Evolutionary conservation across 768 basidiomycete species (phyloP), one percentile per base, ranked within the genome.

Genomic region (Butyriboletus loyo): DNA sequence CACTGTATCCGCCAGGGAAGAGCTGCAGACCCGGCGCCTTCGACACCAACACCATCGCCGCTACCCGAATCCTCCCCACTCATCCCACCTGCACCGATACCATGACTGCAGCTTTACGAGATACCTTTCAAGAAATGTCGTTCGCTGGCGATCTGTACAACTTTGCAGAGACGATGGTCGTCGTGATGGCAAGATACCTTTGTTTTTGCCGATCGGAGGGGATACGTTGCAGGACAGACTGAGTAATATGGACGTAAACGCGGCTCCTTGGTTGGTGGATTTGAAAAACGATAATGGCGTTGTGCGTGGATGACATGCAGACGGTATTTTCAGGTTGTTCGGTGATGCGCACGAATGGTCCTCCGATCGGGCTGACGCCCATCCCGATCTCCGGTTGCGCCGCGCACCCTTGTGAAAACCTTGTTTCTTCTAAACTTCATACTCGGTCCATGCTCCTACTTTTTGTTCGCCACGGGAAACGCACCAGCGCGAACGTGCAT

Each of bases 1-100:
- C 55, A 5, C 15, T 70, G 52, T n/a, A n/a, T n/a, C n/a, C n/a
- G n/a, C n/a, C n/a, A n/a, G n/a, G n/a, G n/a, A n/a, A n/a, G n/a
- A n/a, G n/a, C n/a, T n/a, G n/a, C n/a, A n/a, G n/a, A n/a, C 49
- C 56, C 0, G 66, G 60, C 8, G 39, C 17, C 0, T 67, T 67
- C 37, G 47, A 54, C 38, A 52, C 62, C 17, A 53, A 61, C 13
- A 40, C 31, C 5, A 4, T 57, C 28, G 28, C 49, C 2, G 13
- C 41, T n/a, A 42, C 17, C 22, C 9, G 35, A n/a, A 6, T 57
- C 6, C 44, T 55, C 11, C 51, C 58, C 2, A 4, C 7, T 4
- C 52, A 59, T 25, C 52, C 63, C 1, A 56, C 49, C 4, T 56
- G 57, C 30, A 31, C 46, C 11, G 41, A 54, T n/a, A 45, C 50